Base-by-base conservation (phyloP, 371 early-diverging fungal genomes). In the Mucor velutinosus region DNA sequence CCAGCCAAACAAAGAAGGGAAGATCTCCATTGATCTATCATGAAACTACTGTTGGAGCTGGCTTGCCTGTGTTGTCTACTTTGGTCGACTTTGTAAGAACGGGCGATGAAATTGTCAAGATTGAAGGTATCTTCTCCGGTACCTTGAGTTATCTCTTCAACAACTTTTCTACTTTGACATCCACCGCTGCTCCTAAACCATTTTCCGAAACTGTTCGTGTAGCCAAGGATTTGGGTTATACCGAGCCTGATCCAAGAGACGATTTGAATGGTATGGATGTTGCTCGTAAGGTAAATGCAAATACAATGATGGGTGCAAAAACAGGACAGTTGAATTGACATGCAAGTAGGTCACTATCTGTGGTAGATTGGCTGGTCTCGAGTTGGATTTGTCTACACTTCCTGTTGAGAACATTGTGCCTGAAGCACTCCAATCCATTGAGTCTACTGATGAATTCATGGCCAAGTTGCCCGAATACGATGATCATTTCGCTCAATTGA, bases 231-330 rank as follows among this genome's bases (percentile, higher is more conserved):
- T 85, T 91, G 32, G 99, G 99, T 0, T 99, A 95, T 81, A 99
- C 99, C 23, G 99, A 99, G 75, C 99, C 99, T 49, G 98, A 99
- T 76, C 98, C 99, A 47, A 87, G 98, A 59, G 99, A 99, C 76
- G 99, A 99, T 73, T 86, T 98, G 72, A 98, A 97, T 70, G 99
- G 99, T 49, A 89, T 97, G 92, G 99, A 99, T 75, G 97, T 99
- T n/a, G 98, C 95, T 0, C 56, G 62, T 12, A 62, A 62, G 62
- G 62, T 62, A 62, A 51, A 53, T 17, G 35, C 4, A 27, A 14
- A 29, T 25, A 63, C 3, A 35, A 35, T 23, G 49, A 14, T 4
- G 1, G 45, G 15, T 43, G 15, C 6, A 43, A 14, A 19, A 53
- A 29, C 10, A 21, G 14, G 5, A 11, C 14, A 56, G 30, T 45